These are phyloP conservation scores for Emmonsiellopsis sp. DNA, from an alignment of 2,329 filamentous ascomycete genomes.

Conservation along the genomic window DNA sequence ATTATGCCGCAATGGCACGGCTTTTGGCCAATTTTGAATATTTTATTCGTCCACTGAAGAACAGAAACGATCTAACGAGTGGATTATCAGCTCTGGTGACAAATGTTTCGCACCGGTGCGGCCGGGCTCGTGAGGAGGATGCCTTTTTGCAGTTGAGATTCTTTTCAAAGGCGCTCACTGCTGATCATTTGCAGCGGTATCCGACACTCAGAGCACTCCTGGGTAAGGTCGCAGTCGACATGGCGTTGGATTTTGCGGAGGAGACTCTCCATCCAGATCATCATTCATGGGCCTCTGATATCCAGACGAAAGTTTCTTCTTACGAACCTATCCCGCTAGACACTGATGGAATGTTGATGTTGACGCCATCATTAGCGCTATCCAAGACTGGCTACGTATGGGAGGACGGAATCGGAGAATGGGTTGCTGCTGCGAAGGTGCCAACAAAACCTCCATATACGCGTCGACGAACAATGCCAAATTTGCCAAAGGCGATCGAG, in stretches of 20 bases:
- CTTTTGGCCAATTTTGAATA: constrained; percentile 18
- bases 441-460: neutral
- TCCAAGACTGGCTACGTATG: constrained; percentile 33
- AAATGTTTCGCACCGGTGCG: constrained; percentile 26
- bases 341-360: constrained; percentile 6
- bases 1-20: neutral
- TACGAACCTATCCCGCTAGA: constrained; percentile 9
- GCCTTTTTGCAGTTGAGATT: constrained; percentile 15
- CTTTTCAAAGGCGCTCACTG: constrained; percentile 17
- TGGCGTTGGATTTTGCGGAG: constrained; percentile 33
- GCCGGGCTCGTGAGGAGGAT: constrained; percentile 14
- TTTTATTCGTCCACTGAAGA: constrained; percentile 20
- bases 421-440: constrained; percentile 34
- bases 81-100: constrained; percentile 25
- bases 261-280: constrained; percentile 26
- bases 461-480: neutral
- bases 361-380: constrained; percentile 10
- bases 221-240: constrained; percentile 27
- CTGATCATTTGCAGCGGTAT: constrained; percentile 12
- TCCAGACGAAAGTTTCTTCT: constrained; percentile 24
- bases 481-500: neutral
- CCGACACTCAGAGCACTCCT: constrained; percentile 21
- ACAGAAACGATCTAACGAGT: constrained; percentile 22
- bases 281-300: constrained; percentile 29
- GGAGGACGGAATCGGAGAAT: constrained; percentile 50